Evolutionary conservation across 805 yeast species (phyloP).

Genomic region (Metschnikowia lachancei): DNA sequence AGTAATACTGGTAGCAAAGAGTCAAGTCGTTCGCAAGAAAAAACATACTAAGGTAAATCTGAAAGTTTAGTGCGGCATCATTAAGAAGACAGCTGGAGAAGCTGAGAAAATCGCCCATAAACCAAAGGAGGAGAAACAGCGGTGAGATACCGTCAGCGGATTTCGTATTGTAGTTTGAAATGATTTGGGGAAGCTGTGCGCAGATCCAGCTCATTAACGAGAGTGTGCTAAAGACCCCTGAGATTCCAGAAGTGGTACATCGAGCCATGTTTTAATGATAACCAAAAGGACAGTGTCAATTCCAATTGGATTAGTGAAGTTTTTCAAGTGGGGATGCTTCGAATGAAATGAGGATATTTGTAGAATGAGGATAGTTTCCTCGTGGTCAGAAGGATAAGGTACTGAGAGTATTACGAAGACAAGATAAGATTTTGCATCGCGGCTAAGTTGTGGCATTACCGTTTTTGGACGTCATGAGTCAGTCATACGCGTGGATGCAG

Average conservation of each 20-base stretch:
- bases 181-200: constrained; percentile 72
- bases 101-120: constrained; percentile 48
- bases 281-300: neutral
- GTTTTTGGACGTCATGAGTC: constrained; percentile 3
- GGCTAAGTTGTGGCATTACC: constrained; percentile 8
- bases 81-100: constrained; percentile 39
- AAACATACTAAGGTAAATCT: constrained; percentile 39
- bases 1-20: constrained; percentile 66
- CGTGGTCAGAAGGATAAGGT: too few species aligned
- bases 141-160: constrained; percentile 69
- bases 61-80: constrained; percentile 38
- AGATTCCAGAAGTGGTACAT: constrained; percentile 11
- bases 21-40: constrained; percentile 59
- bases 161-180: constrained; percentile 53
- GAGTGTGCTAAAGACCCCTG: constrained; percentile 20
- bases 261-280: constrained; percentile 3
- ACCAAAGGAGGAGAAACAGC: constrained; percentile 60
- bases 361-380: too few species aligned
- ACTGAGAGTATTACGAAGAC: too few species aligned
- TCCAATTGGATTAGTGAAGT: too few species aligned
- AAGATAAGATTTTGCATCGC: constrained; percentile 12
- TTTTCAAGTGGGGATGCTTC: too few species aligned
- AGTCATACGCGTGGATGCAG: constrained; percentile 5
- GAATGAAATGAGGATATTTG: too few species aligned
- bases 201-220: constrained; percentile 55